Evolutionary conservation across 2,329 filamentous ascomycete species (phyloP).

Genomic region (Trichoderma sp.): DNA sequence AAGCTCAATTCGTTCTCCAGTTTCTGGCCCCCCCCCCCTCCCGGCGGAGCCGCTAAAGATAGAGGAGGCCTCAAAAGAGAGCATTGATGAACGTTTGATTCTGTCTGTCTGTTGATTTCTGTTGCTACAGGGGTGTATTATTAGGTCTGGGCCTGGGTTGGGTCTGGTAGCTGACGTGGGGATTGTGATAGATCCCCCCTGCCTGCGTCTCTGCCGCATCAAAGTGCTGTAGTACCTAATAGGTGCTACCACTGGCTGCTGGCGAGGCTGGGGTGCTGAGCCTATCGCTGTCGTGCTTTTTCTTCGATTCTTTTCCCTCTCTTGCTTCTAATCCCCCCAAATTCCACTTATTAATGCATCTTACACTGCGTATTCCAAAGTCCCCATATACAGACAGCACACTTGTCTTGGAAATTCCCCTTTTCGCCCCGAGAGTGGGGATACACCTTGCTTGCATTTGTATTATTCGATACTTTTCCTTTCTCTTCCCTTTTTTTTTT

Average conservation of each 20-base stretch:
- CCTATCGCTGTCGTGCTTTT: neutral
- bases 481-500: neutral
- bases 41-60: neutral
- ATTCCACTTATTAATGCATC: neutral
- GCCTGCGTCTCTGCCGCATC: neutral
- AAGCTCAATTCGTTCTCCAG: neutral
- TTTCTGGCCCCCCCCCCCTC: neutral
- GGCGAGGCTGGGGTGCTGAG: constrained; percentile 20
- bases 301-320: neutral
- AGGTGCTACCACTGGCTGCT: neutral
- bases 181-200: constrained; percentile 9
- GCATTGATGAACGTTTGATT: neutral
- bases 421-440: neutral
- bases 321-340: too few relatives aligned
- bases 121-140: neutral
- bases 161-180: constrained; percentile 4
- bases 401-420: neutral
- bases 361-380: neutral
- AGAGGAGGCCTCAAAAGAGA: neutral
- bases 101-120: neutral
- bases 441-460: neutral
- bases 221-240: neutral
- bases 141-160: neutral
- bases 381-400: too few relatives aligned
- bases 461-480: neutral